Conservation (phyloP, 805 yeast genomes). For the Hanseniaspora clermontiae region DNA sequence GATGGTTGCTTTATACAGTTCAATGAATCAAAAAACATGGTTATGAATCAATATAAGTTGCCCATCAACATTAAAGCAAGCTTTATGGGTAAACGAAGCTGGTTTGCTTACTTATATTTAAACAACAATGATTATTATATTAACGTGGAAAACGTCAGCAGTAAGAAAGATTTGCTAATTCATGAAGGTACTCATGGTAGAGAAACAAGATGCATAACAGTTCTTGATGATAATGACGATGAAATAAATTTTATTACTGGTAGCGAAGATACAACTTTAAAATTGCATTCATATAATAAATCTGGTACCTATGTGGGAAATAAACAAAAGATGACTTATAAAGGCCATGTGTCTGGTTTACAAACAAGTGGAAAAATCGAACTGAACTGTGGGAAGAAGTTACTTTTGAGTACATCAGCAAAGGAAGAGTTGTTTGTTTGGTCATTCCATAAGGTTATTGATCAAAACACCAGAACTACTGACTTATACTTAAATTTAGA, state of each 20-base stretch:
- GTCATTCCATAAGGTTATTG: constrained; percentile 25
- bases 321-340: constrained; percentile 43
- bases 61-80: background rate
- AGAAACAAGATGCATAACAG: constrained; percentile 65
- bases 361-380: constrained; percentile 34
- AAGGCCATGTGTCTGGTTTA: constrained; percentile 80
- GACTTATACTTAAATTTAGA: constrained; percentile 38
- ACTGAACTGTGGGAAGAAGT: constrained; percentile 30
- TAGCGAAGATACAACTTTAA: constrained; percentile 77
- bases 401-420: constrained; percentile 56
- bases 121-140: background rate
- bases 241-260: constrained; percentile 49
- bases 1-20: constrained; percentile 21
- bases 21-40: background rate
- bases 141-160: background rate
- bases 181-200: constrained; percentile 77
- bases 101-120: background rate
- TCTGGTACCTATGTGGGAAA: constrained; percentile 27
- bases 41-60: background rate
- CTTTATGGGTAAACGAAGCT: background rate
- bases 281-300: constrained; percentile 34
- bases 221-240: constrained; percentile 30
- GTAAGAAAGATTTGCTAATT: constrained; percentile 26
- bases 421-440: constrained; percentile 81
- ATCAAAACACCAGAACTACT: background rate